Percentiles rank a stretch among this genome's conserved stretches.
Conservation (phyloP, 2,329 filamentous ascomycete genomes). For the Bipolaris gigantea region DNA sequence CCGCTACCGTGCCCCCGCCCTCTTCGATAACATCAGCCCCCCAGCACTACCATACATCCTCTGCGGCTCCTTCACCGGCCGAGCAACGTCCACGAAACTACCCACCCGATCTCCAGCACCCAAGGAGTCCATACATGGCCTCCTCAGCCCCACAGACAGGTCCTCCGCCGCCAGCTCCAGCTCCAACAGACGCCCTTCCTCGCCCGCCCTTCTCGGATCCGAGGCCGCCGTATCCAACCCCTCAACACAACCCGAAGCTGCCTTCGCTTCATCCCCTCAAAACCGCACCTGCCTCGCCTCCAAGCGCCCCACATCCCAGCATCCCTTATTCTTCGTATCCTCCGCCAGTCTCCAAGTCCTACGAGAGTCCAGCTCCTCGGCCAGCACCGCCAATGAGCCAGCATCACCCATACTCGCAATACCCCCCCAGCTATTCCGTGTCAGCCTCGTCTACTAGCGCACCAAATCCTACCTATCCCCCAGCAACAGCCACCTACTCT, state of each 20-base stretch:
- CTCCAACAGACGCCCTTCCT: conserved; percentile 33
- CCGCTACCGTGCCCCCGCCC: conserved; percentile 37
- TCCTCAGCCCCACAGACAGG: conserved; percentile 34
- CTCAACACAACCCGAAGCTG: conserved; percentile 39
- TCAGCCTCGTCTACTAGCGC: conserved; percentile 43
- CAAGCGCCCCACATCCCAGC: conserved; percentile 26
- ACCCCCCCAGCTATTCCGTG: conserved; percentile 46
- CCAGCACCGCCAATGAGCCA: conserved; percentile 45
- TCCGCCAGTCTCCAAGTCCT: conserved; percentile 34
- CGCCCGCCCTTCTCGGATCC: conserved; percentile 35
- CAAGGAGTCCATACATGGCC: conserved; percentile 39
- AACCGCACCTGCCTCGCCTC: conserved; percentile 42
- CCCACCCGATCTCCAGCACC: conserved; percentile 31
- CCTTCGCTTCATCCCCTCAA: conserved; percentile 44
- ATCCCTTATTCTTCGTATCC: conserved; percentile 37
- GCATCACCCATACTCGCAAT: conserved; percentile 48
- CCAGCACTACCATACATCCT: conserved; percentile 35
- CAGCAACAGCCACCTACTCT: conserved; percentile 45
- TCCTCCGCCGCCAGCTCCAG: conserved; percentile 34
- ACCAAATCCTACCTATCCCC: conserved; percentile 47
- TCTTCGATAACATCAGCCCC: conserved; percentile 34
- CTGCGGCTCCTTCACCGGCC: conserved; percentile 35
- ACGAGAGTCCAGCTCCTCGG: conserved; percentile 42
- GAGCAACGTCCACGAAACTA: conserved; percentile 36
- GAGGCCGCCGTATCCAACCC: conserved; percentile 32